Evolutionary conservation across 2,329 filamentous ascomycete genomes (phyloP).

Genomic region (Trematosphaeria pertusa): DNA sequence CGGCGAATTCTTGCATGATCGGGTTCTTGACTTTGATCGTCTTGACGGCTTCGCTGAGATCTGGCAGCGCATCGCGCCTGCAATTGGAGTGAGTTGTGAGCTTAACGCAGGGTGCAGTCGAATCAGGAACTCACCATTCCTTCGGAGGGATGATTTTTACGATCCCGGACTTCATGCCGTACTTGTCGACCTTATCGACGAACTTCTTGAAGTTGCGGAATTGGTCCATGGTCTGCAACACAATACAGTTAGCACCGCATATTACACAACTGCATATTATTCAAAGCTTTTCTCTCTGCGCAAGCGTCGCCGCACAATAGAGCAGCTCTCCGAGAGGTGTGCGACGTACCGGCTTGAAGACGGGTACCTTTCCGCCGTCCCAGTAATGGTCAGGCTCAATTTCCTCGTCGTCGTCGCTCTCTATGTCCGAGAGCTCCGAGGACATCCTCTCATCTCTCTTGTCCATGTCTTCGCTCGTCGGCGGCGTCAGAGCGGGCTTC

Average conservation of each 20-base stretch:
- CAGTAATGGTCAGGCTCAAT: constrained; percentile 88
- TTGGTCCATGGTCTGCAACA: constrained; percentile 78
- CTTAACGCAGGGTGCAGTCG: constrained; percentile 3
- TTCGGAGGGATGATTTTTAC: constrained; percentile 73
- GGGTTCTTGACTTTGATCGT: constrained; percentile 93
- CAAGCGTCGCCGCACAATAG: constrained; percentile 10
- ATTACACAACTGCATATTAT: too few species aligned
- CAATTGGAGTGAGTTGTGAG: constrained; percentile 18
- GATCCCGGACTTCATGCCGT: constrained; percentile 97
- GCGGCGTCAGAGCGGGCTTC: constrained; percentile 57
- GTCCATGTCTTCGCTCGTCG: constrained; percentile 59
- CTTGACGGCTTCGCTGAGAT: constrained; percentile 85
- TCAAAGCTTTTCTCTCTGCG: constrained; percentile 10
- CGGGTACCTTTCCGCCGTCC: constrained; percentile 79
- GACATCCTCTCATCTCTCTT: constrained; percentile 54
- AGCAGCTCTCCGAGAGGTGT: constrained; percentile 5
- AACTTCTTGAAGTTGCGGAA: constrained; percentile 94
- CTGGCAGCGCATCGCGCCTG: constrained; percentile 74
- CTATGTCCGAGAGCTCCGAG: constrained; percentile 57
- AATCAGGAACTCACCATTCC: background rate
- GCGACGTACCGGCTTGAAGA: constrained; percentile 81
- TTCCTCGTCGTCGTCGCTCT: constrained; percentile 65
- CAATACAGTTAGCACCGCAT: constrained; percentile 25
- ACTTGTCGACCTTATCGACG: constrained; percentile 87
- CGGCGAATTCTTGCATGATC: constrained; percentile 98